Evolutionary conservation across 1,284 basidiomycete species (phyloP).

Genomic region (Cerrena zonata): DNA sequence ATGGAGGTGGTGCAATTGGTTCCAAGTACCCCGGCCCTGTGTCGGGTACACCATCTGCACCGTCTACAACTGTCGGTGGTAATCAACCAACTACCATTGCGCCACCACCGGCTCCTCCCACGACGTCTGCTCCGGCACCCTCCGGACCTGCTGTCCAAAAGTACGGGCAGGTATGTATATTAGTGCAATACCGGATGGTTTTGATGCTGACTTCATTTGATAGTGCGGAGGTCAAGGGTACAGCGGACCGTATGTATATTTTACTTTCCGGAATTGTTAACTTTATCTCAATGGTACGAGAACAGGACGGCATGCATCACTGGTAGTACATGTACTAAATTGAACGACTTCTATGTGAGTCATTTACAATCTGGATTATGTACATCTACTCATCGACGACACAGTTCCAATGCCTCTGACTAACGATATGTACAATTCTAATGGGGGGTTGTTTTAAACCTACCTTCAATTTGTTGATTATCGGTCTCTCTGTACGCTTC

Average conservation of each 20-base stretch:
- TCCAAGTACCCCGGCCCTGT: neutral
- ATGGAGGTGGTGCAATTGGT: constrained; percentile 7
- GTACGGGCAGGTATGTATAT: constrained; percentile 11
- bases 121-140: constrained; percentile 3
- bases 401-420: too few relatives aligned
- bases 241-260: constrained; percentile 11
- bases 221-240: constrained; percentile 11
- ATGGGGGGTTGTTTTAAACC: too few relatives aligned
- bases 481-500: too few relatives aligned
- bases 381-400: too few relatives aligned
- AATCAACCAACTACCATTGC: neutral
- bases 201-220: neutral
- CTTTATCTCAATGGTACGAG: neutral
- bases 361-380: too few relatives aligned
- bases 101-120: neutral
- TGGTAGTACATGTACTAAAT: constrained; percentile 10
- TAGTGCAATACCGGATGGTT: neutral
- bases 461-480: too few relatives aligned
- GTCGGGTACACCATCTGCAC: neutral
- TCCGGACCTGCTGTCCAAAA: constrained; percentile 6
- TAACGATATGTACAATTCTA: too few relatives aligned
- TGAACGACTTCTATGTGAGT: constrained; percentile 14
- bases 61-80: neutral
- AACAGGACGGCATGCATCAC: constrained; percentile 9
- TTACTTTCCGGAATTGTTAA: neutral